A percentile compares a stretch with the other conserved stretches of the same genome.
Conservation (phyloP, 2,329 filamentous ascomycete genomes). For the Gnomoniopsis smithogilvyi region DNA sequence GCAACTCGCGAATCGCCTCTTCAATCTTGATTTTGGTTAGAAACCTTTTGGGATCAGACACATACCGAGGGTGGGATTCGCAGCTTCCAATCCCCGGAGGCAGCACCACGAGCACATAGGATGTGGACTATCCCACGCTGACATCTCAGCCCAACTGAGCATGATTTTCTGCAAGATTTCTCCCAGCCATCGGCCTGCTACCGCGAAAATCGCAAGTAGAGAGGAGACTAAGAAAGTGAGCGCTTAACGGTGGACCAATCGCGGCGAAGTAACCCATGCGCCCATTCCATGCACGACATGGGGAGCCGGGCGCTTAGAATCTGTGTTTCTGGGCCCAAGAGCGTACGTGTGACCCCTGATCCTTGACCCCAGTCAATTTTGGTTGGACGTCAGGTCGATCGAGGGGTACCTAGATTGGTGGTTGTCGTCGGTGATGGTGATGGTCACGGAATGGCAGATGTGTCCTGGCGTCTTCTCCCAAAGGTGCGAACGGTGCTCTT, state of each 20-base stretch:
- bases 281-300: slow-evolving; percentile 16
- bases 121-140: slow-evolving; percentile 2
- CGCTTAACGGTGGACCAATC: slow-evolving; percentile 7
- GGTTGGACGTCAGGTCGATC: neutral
- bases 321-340: neutral
- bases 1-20: too few species aligned
- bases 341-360: slow-evolving; percentile 11
- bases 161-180: neutral
- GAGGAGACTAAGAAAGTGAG: neutral
- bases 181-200: neutral
- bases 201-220: neutral
- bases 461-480: neutral
- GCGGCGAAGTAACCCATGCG: too few species aligned
- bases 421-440: neutral
- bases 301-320: slow-evolving; percentile 17
- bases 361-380: neutral
- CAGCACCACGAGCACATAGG: neutral
- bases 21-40: too few species aligned
- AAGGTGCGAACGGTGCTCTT: neutral
- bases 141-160: slow-evolving; percentile 1
- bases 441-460: neutral
- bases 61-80: too few species aligned
- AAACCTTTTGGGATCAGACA: too few species aligned
- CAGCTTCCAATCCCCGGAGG: too few species aligned
- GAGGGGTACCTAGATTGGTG: neutral